These are phyloP conservation scores for Rhizopogon vinicolor DNA, from an alignment of 768 basidiomycete species.

Conservation along the genomic window DNA sequence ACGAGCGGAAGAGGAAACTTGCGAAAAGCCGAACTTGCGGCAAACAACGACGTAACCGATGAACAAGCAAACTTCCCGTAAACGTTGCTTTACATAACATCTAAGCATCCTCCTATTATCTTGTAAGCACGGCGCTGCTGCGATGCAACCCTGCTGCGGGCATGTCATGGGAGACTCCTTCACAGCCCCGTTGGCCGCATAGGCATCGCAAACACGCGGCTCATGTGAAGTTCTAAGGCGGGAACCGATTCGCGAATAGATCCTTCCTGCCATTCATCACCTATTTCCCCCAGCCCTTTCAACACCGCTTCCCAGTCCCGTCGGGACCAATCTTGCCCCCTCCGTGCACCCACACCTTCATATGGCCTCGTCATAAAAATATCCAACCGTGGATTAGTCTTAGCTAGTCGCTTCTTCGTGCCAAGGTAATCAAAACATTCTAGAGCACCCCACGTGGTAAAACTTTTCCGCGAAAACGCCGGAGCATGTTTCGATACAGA, in stretches of 20 bases:
- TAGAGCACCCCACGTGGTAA: slow-evolving; percentile 46
- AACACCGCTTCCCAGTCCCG: slow-evolving; percentile 61
- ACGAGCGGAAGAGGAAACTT: neutral
- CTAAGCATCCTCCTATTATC: too few species aligned
- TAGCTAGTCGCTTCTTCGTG: slow-evolving; percentile 29
- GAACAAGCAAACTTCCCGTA: neutral
- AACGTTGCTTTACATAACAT: too few species aligned
- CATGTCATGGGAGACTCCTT: neutral
- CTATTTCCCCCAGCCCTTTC: slow-evolving; percentile 41
- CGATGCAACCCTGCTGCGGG: neutral
- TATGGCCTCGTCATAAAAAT: slow-evolving; percentile 50
- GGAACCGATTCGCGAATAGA: slow-evolving; percentile 47
- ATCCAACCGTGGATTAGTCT: slow-evolving; percentile 42
- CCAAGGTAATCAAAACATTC: slow-evolving; percentile 58
- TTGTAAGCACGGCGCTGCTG: neutral
- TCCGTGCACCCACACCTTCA: slow-evolving; percentile 45
- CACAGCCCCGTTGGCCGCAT: slow-evolving; percentile 39
- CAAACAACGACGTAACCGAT: neutral
- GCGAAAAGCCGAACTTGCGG: neutral
- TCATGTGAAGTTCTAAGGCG: slow-evolving; percentile 44
- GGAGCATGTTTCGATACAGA: slow-evolving; percentile 56
- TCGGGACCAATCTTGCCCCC: slow-evolving; percentile 73
- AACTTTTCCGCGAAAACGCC: slow-evolving; percentile 35
- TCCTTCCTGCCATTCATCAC: slow-evolving; percentile 46
- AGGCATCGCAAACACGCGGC: slow-evolving; percentile 40